Base-by-base conservation (phyloP, 169 alveolate species). In the Cardiosporidium cionae region DNA sequence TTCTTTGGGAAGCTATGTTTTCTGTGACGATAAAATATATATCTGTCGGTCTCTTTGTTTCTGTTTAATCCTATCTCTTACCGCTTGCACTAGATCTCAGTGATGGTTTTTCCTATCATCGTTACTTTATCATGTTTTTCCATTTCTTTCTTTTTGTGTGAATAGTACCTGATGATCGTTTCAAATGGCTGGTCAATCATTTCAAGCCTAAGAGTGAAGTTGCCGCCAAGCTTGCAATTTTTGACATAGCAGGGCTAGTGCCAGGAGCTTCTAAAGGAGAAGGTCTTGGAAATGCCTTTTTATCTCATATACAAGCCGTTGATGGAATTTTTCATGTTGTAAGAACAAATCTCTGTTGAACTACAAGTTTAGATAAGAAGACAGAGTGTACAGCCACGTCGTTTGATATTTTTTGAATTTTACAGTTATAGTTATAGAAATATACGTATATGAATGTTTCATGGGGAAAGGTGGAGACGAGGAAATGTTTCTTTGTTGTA, bases 231-330 rank as follows among this genome's bases (percentile, higher is more conserved):
- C 78, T 97, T 32, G 88, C 98, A 7, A 94, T 97, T 36, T 91
- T 94, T 71, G 99, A 97, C 82, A 97, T 97, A 68, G 99, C 99
- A 3, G 99, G 99, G 5, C 89, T 97, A 16, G 99, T 97, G 16
- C 94, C 94, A 33, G 99, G 99, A 37, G 99, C 99, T 9, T 95
- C 92, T 72, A 90, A 92, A 66, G 99, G 99, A 16, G 99, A 95
- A 83, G 99, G 99, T 1, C 95, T 97, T 53, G 99, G 99, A 54
- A 96, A 96, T 80, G 98, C 97, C 53, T 97, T 97, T 87, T 85
- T 97, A 64, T 92, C 98, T 7, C 96, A 97, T 81, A 97, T 97
- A 53, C 85, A 79, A 62, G 98, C 98, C 32, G 97, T 92, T 6
- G 99, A 97, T 84, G 99, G 99, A 67, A 95, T 97, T 65, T 96